Percentiles rank a stretch among this genome's conserved stretches.
Conservation (phyloP, 805 yeast species). For the Candida tibetensis region DNA sequence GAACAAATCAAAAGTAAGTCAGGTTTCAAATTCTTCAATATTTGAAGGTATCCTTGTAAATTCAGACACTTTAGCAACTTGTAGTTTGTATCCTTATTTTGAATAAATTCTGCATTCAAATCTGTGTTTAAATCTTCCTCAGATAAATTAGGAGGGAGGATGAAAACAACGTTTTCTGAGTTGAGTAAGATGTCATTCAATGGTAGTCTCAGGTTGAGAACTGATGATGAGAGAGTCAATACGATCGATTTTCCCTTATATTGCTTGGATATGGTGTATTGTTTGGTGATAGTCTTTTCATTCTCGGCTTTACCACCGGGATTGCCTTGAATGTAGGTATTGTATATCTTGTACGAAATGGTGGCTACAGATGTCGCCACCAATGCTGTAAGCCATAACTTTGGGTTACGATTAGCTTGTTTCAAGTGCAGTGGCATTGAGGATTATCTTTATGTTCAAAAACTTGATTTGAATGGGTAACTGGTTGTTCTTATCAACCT, state of each 20-base stretch:
- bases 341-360: conserved; percentile 31
- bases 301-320: conserved; percentile 1
- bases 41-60: conserved; percentile 38
- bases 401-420: conserved; percentile 18
- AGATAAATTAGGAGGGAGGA: conserved; percentile 42
- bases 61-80: conserved; percentile 39
- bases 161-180: conserved; percentile 40
- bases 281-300: conserved; percentile 3
- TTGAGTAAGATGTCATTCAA: conserved; percentile 36
- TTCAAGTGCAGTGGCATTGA: conserved; percentile 4
- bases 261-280: conserved; percentile 9
- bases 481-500: too few species aligned
- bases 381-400: conserved; percentile 31
- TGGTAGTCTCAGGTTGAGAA: conserved; percentile 36
- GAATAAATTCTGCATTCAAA: conserved; percentile 9
- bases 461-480: too few species aligned
- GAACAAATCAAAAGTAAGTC: conserved; percentile 40
- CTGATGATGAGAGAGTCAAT: conserved; percentile 40
- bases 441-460: too few species aligned
- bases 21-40: conserved; percentile 39
- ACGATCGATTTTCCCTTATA: conserved; percentile 37
- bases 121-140: conserved; percentile 31
- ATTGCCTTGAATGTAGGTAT: conserved; percentile 10
- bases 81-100: conserved; percentile 22
- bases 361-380: conserved; percentile 36